Conservation (phyloP, 2,329 filamentous ascomycete genomes). For the Teratosphaeria pseudoeucalypti region DNA sequence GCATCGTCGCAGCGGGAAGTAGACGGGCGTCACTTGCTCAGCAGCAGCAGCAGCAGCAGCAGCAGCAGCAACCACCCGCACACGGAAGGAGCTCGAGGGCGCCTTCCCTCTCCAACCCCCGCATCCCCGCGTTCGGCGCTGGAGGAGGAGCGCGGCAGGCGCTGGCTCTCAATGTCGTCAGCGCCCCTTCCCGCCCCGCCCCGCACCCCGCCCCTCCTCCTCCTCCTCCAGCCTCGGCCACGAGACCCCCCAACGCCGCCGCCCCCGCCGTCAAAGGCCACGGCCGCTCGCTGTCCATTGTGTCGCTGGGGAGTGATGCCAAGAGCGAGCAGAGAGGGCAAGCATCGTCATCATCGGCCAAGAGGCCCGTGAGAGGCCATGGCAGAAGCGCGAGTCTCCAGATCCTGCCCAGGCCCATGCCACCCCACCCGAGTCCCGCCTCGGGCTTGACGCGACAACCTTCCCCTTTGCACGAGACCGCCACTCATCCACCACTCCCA, state of each 20-base stretch:
- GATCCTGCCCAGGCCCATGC: conserved; percentile 42
- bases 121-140: neutral
- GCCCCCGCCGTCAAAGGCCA: conserved; percentile 39
- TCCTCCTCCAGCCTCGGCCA: too few relatives aligned
- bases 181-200: conserved; percentile 19
- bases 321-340: conserved; percentile 15
- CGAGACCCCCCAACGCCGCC: conserved; percentile 18
- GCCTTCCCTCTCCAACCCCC: neutral
- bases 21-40: conserved; percentile 5
- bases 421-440: neutral
- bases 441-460: conserved; percentile 21
- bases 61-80: neutral
- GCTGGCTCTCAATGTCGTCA: conserved; percentile 46
- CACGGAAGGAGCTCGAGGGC: neutral
- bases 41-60: neutral
- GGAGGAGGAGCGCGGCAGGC: conserved; percentile 39
- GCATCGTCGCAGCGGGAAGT: conserved; percentile 8
- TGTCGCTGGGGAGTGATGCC: conserved; percentile 37
- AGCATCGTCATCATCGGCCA: conserved; percentile 11
- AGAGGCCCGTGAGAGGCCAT: conserved; percentile 54
- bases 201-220: conserved; percentile 14
- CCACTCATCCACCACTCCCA: conserved; percentile 30
- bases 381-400: conserved; percentile 73
- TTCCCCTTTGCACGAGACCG: conserved; percentile 32
- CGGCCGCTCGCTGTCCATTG: conserved; percentile 39